phyloP scores from a whole-genome alignment of 306 rosid genomes.

The Hippophae rhamnoides region DNA sequence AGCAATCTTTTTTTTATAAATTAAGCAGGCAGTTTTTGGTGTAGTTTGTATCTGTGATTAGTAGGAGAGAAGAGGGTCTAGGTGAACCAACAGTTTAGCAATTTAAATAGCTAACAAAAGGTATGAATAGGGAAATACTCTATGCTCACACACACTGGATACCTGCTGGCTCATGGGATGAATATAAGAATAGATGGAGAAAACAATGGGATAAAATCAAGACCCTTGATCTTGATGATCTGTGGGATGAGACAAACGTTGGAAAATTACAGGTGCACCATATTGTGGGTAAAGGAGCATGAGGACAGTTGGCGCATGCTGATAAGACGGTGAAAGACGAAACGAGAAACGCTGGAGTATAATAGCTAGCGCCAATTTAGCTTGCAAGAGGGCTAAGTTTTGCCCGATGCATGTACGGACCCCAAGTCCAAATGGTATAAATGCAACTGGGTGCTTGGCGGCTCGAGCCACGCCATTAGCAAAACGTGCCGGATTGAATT shows the following conservation, averaged over 20 bases:
- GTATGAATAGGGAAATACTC: too few relatives aligned
- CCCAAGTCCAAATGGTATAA: constrained; percentile 54
- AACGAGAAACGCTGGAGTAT: constrained; percentile 24
- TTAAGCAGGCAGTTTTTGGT: too few relatives aligned
- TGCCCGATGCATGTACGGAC: constrained; percentile 49
- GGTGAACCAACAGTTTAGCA: too few relatives aligned
- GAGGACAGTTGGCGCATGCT: constrained; percentile 42
- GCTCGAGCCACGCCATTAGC: not conserved
- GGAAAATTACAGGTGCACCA: constrained; percentile 79
- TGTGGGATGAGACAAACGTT: not conserved
- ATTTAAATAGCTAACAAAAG: too few relatives aligned
- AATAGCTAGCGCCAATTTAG: constrained; percentile 39
- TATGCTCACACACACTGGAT: too few relatives aligned
- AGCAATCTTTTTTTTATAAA: too few relatives aligned
- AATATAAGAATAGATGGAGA: too few relatives aligned
- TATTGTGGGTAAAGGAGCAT: constrained; percentile 91
- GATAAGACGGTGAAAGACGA: constrained; percentile 21
- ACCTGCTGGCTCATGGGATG: too few relatives aligned
- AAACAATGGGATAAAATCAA: constrained; percentile 14
- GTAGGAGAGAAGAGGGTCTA: too few relatives aligned
- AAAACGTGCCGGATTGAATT: not conserved
- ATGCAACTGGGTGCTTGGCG: constrained; percentile 6
- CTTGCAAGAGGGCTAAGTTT: constrained; percentile 42
- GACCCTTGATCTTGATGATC: constrained; percentile 17
- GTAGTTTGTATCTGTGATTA: too few relatives aligned